Base-by-base conservation (phyloP, 208 protist species). In the Sergeia podlipaevii region DNA sequence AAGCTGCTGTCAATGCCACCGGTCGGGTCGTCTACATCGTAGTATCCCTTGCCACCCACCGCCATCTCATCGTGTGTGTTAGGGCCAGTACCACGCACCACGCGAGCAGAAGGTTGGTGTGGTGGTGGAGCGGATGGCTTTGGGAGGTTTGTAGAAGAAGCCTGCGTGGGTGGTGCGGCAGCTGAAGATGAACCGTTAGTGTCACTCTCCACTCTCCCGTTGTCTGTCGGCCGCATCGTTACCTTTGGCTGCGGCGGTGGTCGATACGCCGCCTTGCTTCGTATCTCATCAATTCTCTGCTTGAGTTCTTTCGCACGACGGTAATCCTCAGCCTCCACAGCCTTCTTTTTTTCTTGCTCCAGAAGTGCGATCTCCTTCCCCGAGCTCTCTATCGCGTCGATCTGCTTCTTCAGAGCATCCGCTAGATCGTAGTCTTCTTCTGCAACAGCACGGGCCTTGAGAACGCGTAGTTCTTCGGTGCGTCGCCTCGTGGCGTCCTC, bases 361-460 rank as follows among this genome's bases (percentile, higher is more conserved):
- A 97, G 58, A 28, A 44, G 20, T 11, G 59, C 69, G 29, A 97
- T 73, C 53, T 86, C 36, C 0, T 51, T 65, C 17, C 74, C 65
- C 28, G 51, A 51, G 21, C 57, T 49, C 30, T 85, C 58, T 15
- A 94, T 68, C 11, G 55, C 37, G 21, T 54, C 44, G 18, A 94
- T 72, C 52, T 72, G 73, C 63, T 63, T 38, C 56, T 93, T 95
- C 18, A 95, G 67, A 4, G 66, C 66, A 28, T 47, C 67, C 11
- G 91, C 91, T 8, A 80, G 34, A 66, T 96, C 91, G 65, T 95
- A 96, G 59, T 96, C 91, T 49, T 97, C 85, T 26, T 82, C 70
- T 23, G 54, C 67, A 11, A 95, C 85, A 13, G 88, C 91, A 6
- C 57, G 66, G 46, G 65, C 61, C 68, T 97, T 97, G 43, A 85